Evolutionary conservation across 345 rosid genomes (phyloP).

Genomic region (Brassica incana): DNA sequence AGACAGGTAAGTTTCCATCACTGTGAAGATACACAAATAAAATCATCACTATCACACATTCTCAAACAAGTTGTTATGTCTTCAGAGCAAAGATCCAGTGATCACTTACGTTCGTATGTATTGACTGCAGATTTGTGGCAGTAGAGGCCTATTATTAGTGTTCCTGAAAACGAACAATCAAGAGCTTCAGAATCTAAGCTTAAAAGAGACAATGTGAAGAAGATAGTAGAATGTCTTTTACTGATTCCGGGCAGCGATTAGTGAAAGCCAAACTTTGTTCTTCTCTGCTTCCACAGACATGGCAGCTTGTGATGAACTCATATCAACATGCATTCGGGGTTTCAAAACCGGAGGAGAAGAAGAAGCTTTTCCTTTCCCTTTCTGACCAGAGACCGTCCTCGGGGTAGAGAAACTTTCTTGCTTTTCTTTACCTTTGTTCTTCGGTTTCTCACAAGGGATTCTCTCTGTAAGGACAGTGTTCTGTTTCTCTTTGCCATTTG

Average conservation of each 20-base stretch:
- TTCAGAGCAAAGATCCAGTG: background rate
- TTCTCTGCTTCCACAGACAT: background rate
- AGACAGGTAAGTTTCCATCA: constrained; percentile 11
- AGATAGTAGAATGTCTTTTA: constrained; percentile 1
- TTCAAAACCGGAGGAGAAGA: constrained; percentile 6
- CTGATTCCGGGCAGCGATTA: constrained; percentile 15
- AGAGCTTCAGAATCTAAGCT: background rate
- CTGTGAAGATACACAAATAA: constrained; percentile 13
- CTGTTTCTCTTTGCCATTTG: background rate
- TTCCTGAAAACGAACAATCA: constrained; percentile 13
- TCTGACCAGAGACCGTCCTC: constrained; percentile 15
- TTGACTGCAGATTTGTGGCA: background rate
- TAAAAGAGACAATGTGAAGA: background rate
- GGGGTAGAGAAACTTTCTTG: background rate
- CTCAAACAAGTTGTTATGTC: background rate
- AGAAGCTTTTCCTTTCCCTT: background rate
- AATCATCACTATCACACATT: background rate
- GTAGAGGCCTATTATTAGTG: background rate
- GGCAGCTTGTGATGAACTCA: background rate
- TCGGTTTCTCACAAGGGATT: constrained; percentile 1
- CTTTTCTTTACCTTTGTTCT: background rate
- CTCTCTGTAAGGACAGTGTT: constrained; percentile 2
- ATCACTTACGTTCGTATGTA: constrained; percentile 9
- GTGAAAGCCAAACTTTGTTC: constrained; percentile 13
- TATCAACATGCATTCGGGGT: background rate